Conservation (phyloP, 2,329 filamentous ascomycete species). For the Elsinoe arachidis region DNA sequence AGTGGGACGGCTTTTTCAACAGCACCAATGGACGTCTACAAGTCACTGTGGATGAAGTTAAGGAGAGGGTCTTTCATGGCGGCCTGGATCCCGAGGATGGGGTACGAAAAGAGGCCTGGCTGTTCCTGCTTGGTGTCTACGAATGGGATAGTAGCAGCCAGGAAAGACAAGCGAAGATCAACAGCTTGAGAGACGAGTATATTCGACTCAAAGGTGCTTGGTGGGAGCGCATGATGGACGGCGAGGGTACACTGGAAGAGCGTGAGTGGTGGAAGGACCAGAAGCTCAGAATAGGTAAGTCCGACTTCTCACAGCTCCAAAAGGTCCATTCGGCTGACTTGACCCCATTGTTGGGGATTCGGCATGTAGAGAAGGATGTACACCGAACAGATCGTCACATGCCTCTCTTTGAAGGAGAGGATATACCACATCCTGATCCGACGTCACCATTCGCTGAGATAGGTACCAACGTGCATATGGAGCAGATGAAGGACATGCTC, state of each 20-base stretch:
- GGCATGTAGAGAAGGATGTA: constrained; percentile 82
- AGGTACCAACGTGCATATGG: constrained; percentile 93
- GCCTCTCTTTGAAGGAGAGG: constrained; percentile 91
- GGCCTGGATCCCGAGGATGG: constrained; percentile 83
- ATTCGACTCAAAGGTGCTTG: constrained; percentile 86
- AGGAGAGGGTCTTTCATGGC: constrained; percentile 94
- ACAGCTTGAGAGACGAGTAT: constrained; percentile 84
- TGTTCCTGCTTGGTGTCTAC: constrained; percentile 84
- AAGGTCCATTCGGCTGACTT: constrained; percentile 32
- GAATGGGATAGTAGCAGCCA: constrained; percentile 86
- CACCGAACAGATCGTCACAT: constrained; percentile 93
- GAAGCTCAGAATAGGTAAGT: constrained; percentile 79
- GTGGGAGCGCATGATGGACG: constrained; percentile 90
- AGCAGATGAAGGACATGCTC: constrained; percentile 99
- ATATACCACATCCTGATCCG: constrained; percentile 91
- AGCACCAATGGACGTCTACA: constrained; percentile 61
- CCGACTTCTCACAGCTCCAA: not conserved
- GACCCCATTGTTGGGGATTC: constrained; percentile 47
- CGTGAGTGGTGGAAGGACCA: constrained; percentile 98
- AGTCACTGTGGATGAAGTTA: constrained; percentile 82
- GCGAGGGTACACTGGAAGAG: constrained; percentile 68
- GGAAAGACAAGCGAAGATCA: constrained; percentile 73
- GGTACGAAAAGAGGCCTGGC: constrained; percentile 91
- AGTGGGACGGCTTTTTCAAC: constrained; percentile 92
- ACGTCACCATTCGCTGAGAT: constrained; percentile 87